These are phyloP conservation scores for Tillandsia fasciculata DNA, from an alignment of 176 grass and related monocot species.

Conservation along the genomic window DNA sequence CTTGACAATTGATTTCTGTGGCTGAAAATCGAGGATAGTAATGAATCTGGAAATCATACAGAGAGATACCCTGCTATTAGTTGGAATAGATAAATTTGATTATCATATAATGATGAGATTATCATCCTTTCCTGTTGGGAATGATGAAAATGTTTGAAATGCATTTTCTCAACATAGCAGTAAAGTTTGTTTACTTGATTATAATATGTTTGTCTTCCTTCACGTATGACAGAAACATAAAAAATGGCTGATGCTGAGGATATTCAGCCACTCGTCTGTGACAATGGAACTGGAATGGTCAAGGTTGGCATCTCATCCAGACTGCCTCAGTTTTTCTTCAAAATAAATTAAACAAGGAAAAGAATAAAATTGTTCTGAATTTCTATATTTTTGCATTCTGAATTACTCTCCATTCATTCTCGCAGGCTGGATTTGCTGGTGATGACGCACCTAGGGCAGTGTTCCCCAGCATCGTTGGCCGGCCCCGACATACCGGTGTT, in stretches of 20 bases:
- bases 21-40: too few relatives aligned
- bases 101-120: too few relatives aligned
- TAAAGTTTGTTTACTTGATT: background rate
- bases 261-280: constrained; percentile 8
- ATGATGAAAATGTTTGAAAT: background rate
- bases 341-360: too few relatives aligned
- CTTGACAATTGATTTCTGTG: too few relatives aligned
- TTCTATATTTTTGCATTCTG: background rate
- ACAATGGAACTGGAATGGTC: constrained; percentile 11
- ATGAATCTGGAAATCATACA: too few relatives aligned
- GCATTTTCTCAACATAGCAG: background rate
- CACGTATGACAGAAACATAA: background rate
- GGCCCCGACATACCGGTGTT: constrained; percentile 6
- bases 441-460: constrained; percentile 10
- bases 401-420: background rate
- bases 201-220: background rate
- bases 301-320: background rate
- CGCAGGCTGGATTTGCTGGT: constrained; percentile 6
- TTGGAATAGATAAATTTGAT: too few relatives aligned
- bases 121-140: background rate
- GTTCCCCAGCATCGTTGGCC: constrained; percentile 7
- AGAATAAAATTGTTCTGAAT: background rate
- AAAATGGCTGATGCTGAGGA: constrained; percentile 9
- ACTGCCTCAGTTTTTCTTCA: background rate
- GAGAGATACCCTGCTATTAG: too few relatives aligned